Conservation (phyloP, 306 rosid species). For the Gastrolobium villosum region DNA sequence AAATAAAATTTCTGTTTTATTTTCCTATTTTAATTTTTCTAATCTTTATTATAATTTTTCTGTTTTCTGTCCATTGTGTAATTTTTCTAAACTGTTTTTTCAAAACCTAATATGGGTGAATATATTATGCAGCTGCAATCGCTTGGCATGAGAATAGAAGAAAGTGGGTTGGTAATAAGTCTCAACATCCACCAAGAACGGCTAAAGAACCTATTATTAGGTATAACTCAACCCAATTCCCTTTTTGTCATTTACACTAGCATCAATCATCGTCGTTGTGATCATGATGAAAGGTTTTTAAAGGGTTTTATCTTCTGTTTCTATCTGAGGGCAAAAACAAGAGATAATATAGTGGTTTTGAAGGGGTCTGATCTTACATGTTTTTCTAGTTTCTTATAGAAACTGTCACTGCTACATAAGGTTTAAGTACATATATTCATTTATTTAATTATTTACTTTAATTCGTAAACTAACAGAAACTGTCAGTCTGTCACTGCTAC, state of each 20-base stretch:
- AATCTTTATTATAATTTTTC: not conserved
- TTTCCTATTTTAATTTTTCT: conserved; percentile 12
- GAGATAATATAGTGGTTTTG: not conserved
- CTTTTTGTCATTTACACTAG: not conserved
- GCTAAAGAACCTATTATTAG: conserved; percentile 86
- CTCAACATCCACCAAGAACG: conserved; percentile 63
- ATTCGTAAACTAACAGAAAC: not conserved
- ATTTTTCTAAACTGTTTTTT: not conserved
- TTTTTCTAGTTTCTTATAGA: conserved; percentile 35
- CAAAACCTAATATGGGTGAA: conserved; percentile 42
- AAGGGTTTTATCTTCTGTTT: not conserved
- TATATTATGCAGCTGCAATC: conserved; percentile 70
- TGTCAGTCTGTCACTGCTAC: not conserved
- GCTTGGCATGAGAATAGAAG: conserved; percentile 88
- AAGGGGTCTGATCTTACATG: conserved; percentile 11
- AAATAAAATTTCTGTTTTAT: not conserved
- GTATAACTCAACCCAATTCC: conserved; percentile 47
- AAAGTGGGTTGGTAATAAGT: conserved; percentile 86
- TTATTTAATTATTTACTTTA: conserved; percentile 3
- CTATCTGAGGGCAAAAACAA: not conserved
- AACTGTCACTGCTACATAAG: no score
- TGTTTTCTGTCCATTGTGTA: conserved; percentile 12
- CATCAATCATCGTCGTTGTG: conserved; percentile 28
- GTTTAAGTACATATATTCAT: not conserved
- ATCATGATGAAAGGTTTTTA: conserved; percentile 28